Conservation (phyloP, 257 asterid genomes). For the Ilex asprella region DNA sequence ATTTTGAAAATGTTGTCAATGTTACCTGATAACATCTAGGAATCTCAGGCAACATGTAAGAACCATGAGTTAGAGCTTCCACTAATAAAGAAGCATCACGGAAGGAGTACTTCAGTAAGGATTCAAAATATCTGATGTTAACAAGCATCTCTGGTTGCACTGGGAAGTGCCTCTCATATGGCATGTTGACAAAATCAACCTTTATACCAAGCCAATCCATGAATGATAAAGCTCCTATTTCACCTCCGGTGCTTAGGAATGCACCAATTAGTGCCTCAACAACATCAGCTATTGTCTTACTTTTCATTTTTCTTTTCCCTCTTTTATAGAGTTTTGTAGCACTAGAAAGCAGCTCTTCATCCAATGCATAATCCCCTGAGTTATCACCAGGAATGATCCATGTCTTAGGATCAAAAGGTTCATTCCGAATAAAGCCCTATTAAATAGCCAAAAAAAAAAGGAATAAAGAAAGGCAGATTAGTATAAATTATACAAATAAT, state of each 20-base stretch:
- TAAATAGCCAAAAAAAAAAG: background rate
- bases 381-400: conserved; percentile 66
- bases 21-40: conserved; percentile 87
- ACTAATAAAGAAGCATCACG: conserved; percentile 61
- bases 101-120: conserved; percentile 47
- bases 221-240: conserved; percentile 55
- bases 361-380: conserved; percentile 18
- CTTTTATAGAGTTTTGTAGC: conserved; percentile 26
- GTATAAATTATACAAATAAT: too few relatives aligned
- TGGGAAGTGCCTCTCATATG: conserved; percentile 35
- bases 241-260: conserved; percentile 60
- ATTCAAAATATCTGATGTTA: conserved; percentile 38
- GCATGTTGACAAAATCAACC: conserved; percentile 32
- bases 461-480: too few relatives aligned
- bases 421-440: conserved; percentile 73
- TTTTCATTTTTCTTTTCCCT: conserved; percentile 28
- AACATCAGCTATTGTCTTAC: conserved; percentile 65
- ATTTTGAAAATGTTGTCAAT: background rate
- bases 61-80: conserved; percentile 88
- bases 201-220: conserved; percentile 69
- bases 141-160: conserved; percentile 39
- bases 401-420: conserved; percentile 58
- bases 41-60: conserved; percentile 80
- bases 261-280: conserved; percentile 94
- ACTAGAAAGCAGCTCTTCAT: conserved; percentile 28